Conservation (phyloP, 148 eudicot species). For the Vaccinium macrocarpon region DNA sequence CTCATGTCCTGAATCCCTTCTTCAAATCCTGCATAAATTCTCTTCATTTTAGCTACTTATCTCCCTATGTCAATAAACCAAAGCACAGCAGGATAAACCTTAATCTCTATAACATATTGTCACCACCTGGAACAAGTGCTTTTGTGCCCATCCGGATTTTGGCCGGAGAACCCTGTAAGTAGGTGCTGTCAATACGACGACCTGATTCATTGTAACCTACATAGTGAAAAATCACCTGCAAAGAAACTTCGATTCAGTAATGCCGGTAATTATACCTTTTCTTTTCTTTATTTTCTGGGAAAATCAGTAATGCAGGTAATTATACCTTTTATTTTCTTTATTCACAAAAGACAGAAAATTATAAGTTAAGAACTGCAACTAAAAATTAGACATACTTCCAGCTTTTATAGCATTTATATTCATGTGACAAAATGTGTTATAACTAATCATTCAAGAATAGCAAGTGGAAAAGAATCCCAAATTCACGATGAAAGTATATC, state of each 20-base stretch:
- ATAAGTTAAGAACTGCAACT: not conserved
- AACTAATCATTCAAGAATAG: constrained; percentile 4
- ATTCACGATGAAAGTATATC: not conserved
- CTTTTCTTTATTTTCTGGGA: not conserved
- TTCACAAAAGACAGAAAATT: not conserved
- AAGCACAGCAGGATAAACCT: not conserved
- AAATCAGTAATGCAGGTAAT: not conserved
- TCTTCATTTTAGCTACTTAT: constrained; percentile 3
- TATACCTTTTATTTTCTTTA: not conserved
- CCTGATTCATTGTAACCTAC: constrained; percentile 96
- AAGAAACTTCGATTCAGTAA: constrained; percentile 8
- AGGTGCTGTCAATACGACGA: constrained; percentile 94
- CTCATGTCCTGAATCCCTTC: constrained; percentile 92
- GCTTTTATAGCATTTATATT: not conserved
- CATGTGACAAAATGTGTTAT: not conserved
- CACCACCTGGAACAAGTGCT: constrained; percentile 78
- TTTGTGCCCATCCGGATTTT: constrained; percentile 90
- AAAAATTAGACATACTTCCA: not conserved
- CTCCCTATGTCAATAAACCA: not conserved
- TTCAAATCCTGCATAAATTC: constrained; percentile 66
- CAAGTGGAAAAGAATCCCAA: not conserved
- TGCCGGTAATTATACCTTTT: not conserved
- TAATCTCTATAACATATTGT: not conserved
- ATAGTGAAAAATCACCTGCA: constrained; percentile 83
- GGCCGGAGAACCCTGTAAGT: constrained; percentile 88